Percentiles rank a stretch among this genome's conserved stretches.
phyloP scores from a whole-genome alignment of 192 early-diverging fungal genomes.

The Podila horticola region DNA sequence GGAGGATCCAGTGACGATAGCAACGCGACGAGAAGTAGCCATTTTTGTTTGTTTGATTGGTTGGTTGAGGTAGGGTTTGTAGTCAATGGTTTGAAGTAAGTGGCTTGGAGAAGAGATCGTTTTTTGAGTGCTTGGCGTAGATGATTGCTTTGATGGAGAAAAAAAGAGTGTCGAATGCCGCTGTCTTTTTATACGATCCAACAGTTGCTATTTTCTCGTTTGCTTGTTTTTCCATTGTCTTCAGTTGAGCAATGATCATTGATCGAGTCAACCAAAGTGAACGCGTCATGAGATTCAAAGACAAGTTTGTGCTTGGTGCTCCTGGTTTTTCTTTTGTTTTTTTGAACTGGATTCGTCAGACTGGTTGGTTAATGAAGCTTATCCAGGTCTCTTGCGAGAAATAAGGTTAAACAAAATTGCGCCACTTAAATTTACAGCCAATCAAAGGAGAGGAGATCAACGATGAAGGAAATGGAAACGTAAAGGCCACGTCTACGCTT shows the following conservation, averaged over 20 bases:
- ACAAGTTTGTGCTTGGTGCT: too few relatives aligned
- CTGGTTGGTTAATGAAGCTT: too few relatives aligned
- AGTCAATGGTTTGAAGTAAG: too few relatives aligned
- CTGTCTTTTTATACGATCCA: not conserved
- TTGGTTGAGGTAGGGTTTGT: not conserved
- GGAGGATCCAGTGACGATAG: slow-evolving; percentile 91
- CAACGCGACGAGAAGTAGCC: slow-evolving; percentile 69
- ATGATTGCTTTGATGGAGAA: not conserved
- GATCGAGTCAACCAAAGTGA: too few relatives aligned
- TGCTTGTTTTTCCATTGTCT: too few relatives aligned
- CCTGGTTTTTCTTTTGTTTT: too few relatives aligned
- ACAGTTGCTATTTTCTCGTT: not conserved
- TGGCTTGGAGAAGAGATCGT: not conserved
- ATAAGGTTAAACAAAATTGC: not conserved
- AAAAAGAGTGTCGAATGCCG: not conserved
- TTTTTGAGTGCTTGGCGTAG: not conserved
- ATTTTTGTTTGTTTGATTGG: slow-evolving; percentile 16
- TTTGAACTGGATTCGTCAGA: too few relatives aligned
- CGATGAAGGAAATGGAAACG: not conserved
- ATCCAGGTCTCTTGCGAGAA: too few relatives aligned
- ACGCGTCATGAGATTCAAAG: too few relatives aligned
- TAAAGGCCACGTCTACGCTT: slow-evolving; percentile 1
- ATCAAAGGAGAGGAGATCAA: not conserved
- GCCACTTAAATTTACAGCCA: not conserved
- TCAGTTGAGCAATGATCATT: too few relatives aligned